Base-by-base conservation (phyloP, 2,329 filamentous ascomycete species). In the Aspergillus tamarii region DNA sequence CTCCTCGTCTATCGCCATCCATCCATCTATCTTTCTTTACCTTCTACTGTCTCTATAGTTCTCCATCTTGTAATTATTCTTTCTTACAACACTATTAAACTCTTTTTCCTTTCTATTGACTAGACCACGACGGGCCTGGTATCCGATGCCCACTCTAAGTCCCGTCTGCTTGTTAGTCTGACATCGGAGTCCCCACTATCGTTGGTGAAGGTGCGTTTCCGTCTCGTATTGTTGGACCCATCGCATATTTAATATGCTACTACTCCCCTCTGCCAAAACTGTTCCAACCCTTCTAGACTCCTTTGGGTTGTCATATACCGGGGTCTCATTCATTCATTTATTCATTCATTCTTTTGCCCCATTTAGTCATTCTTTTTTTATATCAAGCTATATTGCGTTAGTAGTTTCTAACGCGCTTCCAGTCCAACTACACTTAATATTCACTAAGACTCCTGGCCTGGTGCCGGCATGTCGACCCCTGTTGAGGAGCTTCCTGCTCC, bases 391-490 rank as follows among this genome's bases (percentile, higher is more conserved):
- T n/a, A 4, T 11, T 19, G 16, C 9, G 39, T 41, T 41, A 8
- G 14, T 19, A 19, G 16, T 41, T 53, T 59, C 55, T 46, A 5
- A 46, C 43, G 26, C 26, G 46, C 48, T 16, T 21, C 32, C 23
- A 64, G 64, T 54, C 46, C 45, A 57, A 36, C 19, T 21, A 23
- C 19, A 21, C 16, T 6, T n/a, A 54, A 54, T 54, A 36, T 32
- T 28, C 21, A 30, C 46, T 21, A 54, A 39, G 43, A 34, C 60
- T 23, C 60, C 54, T 66, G 69, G 70, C 72, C 71, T 66, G 69
- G 72, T 66, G 70, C 72, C 71, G 70, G 63, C 54, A 80, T 80
- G 78, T 73, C 77, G 30, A 74, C 73, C 53, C 76, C 78, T 5
- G 63, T 69, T 8, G 69, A 76, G 48, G 76, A 78, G 62, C 66